Evolutionary conservation across 371 early-diverging fungal species (phyloP).

Genomic region (Apophysomyces elegans): DNA sequence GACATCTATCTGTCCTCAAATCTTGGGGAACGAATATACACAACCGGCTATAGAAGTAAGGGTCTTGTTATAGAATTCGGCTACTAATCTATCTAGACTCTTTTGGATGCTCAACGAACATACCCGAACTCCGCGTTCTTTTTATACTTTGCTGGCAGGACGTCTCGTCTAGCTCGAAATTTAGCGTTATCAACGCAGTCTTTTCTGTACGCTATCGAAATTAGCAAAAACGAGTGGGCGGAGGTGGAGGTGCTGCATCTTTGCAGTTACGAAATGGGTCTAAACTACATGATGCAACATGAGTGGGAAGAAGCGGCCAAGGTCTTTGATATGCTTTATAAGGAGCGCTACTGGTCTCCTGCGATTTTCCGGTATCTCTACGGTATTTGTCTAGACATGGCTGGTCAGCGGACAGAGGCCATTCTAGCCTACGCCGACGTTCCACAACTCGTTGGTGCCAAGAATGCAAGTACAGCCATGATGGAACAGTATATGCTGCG

Average conservation of each 20-base stretch:
- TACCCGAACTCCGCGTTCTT: slow-evolving; percentile 70
- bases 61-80: neutral
- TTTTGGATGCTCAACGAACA: slow-evolving; percentile 60
- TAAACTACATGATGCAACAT: slow-evolving; percentile 61
- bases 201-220: slow-evolving; percentile 53
- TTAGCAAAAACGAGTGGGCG: slow-evolving; percentile 58
- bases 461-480: slow-evolving; percentile 47
- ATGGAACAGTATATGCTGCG: slow-evolving; percentile 62
- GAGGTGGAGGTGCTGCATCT: slow-evolving; percentile 53
- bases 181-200: slow-evolving; percentile 52
- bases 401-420: slow-evolving; percentile 54
- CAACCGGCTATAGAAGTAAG: slow-evolving; percentile 62
- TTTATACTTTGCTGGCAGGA: slow-evolving; percentile 65
- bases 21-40: slow-evolving; percentile 44
- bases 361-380: slow-evolving; percentile 64
- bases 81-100: slow-evolving; percentile 27
- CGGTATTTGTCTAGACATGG: slow-evolving; percentile 59
- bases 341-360: slow-evolving; percentile 65
- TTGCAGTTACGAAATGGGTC: slow-evolving; percentile 64
- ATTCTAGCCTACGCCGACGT: slow-evolving; percentile 53
- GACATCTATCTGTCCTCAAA: slow-evolving; percentile 51
- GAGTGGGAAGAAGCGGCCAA: slow-evolving; percentile 60
- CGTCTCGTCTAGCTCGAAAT: slow-evolving; percentile 57
- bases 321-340: slow-evolving; percentile 56
- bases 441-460: slow-evolving; percentile 42